Percentiles rank a stretch among this genome's conserved stretches.
Evolutionary conservation across 2,329 filamentous ascomycete genomes (phyloP).

Genomic region (Fusarium nisikadoi): DNA sequence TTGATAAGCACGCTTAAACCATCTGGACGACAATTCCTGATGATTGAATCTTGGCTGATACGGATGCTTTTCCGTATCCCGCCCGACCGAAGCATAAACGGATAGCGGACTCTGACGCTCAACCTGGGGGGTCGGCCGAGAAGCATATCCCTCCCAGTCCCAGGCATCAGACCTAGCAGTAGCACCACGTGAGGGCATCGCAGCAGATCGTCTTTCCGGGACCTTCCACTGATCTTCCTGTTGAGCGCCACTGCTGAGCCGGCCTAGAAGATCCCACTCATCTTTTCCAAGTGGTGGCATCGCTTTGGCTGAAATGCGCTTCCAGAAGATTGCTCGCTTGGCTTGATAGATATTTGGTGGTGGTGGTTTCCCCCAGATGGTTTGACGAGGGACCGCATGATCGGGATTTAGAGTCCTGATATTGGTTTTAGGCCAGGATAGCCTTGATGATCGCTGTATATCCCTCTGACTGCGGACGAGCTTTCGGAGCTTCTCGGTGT

Average conservation of each 20-base stretch:
- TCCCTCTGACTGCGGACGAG: conserved; percentile 56
- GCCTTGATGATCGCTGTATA: conserved; percentile 43
- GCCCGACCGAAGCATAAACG: conserved; percentile 36
- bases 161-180: conserved; percentile 39
- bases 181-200: conserved; percentile 1
- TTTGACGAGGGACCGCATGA: conserved; percentile 53
- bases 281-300: conserved; percentile 64
- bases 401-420: conserved; percentile 51
- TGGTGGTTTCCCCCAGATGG: conserved; percentile 62
- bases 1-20: conserved; percentile 60
- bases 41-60: conserved; percentile 50
- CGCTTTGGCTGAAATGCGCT: conserved; percentile 54
- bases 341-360: conserved; percentile 52
- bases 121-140: conserved; percentile 50
- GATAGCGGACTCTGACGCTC: conserved; percentile 51
- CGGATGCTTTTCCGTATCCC: conserved; percentile 49
- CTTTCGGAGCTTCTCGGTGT: conserved; percentile 55
- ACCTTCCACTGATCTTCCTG: conserved; percentile 51
- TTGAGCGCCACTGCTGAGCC: conserved; percentile 57
- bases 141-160: conserved; percentile 58
- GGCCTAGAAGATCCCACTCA: conserved; percentile 67
- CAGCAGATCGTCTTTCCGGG: conserved; percentile 47
- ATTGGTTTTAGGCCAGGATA: conserved; percentile 40
- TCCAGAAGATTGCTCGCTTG: conserved; percentile 62
- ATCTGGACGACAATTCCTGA: conserved; percentile 51